Percentiles rank a stretch among this genome's conserved stretches.
phyloP scores from a whole-genome alignment of 176 grass and related monocot species.

The Phyllostachys edulis region DNA sequence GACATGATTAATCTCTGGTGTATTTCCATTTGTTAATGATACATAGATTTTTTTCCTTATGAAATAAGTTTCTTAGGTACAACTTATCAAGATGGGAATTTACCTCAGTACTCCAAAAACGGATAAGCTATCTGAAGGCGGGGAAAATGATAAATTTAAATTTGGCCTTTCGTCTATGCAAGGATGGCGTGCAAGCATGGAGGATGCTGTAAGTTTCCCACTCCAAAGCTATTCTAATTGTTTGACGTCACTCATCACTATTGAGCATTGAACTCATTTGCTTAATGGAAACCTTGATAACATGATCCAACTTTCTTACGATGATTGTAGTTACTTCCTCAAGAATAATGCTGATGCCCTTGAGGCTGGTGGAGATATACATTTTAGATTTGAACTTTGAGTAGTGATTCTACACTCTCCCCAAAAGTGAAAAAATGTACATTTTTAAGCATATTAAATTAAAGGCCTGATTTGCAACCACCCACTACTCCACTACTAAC shows the following conservation, averaged over 20 bases:
- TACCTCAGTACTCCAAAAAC: conserved; percentile 95
- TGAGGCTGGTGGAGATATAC: background rate
- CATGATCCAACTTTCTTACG: conserved; percentile 10
- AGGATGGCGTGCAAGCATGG: conserved; percentile 97
- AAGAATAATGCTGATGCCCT: background rate
- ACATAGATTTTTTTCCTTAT: background rate
- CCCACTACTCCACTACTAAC: conserved; percentile 2
- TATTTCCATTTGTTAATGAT: conserved; percentile 11
- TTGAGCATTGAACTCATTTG: conserved; percentile 9
- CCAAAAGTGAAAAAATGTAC: background rate
- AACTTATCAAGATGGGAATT: conserved; percentile 69
- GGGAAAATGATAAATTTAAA: conserved; percentile 63
- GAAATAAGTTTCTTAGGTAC: background rate
- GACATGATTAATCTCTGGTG: conserved; percentile 21
- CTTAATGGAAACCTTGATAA: conserved; percentile 13
- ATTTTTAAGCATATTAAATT: background rate
- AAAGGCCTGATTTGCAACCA: background rate
- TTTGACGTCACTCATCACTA: background rate
- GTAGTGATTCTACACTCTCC: background rate
- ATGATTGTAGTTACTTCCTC: background rate
- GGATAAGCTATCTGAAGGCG: conserved; percentile 74
- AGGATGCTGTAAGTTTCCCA: conserved; percentile 85
- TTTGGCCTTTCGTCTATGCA: conserved; percentile 98
- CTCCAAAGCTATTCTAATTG: conserved; percentile 20
- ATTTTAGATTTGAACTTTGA: conserved; percentile 14